Evolutionary conservation across 2,329 filamentous ascomycete genomes (phyloP), one percentile per base, ranked within the genome.

Genomic region (Nigrospora oryzae): DNA sequence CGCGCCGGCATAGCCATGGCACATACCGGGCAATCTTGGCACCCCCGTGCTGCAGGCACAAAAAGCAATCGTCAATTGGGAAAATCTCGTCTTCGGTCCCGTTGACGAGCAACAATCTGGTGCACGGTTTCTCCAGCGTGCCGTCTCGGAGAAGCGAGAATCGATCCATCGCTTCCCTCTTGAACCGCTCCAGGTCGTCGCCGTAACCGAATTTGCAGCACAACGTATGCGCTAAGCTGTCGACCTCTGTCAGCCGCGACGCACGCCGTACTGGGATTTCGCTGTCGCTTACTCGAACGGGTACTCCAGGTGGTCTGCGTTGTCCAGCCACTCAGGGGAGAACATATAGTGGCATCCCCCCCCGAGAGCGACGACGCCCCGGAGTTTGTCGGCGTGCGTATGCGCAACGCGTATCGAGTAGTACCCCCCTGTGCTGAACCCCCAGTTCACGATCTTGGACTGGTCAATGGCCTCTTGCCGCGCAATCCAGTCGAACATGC

Each of bases 341-440:
- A 81, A 81, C 76, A 80, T 80, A 51, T 75, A 66, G 51, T 81
- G 76, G 44, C 66, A 72, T 0, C 77, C 77, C 2, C 77, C 77
- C 0, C 77, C 77, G 15, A 72, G 65, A 5, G 74, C 69, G 0
- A 78, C 72, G 0, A 72, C 67, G 5, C 73, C 77, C 3, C 68
- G 64, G 11, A 81, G 55, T 35, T 67, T 58, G n/a, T 70, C 60
- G 0, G 68, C 61, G 49, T 81, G 77, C 7, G 77, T 81, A 53
- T 81, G 74, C 23, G 77, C 77, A 3, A 75, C 54, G 14, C 77
- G 65, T 11, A 80, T 74, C 2, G 73, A 69, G 53, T 81, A 79
- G 58, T 75, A 80, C 0, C 77, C 77, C 14, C 77, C 77, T 0
- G 77, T 81, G 45, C 67, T 71, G 54, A 79, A 77, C 0, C 71